Evolutionary conservation across 495 filamentous ascomycete species (phyloP).

Genomic region (Rhypophila decipiens): DNA sequence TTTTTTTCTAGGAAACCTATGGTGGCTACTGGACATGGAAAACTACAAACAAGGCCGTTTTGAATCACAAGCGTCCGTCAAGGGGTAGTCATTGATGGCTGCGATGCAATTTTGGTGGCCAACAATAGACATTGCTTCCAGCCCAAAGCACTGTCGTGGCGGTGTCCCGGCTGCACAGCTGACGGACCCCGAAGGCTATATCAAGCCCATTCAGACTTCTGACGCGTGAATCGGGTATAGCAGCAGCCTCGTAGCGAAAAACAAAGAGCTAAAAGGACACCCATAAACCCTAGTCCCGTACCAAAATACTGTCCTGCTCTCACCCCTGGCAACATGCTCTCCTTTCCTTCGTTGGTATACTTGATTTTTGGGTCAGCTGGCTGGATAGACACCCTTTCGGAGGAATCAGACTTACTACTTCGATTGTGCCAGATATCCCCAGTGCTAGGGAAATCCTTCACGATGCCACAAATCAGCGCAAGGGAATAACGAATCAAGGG

Average conservation of each 20-base stretch:
- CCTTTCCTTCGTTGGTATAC: slow-evolving; percentile 17
- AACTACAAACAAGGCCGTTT: too few relatives aligned
- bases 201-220: neutral
- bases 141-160: too few relatives aligned
- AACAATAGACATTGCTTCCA: neutral
- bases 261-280: slow-evolving; percentile 28
- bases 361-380: slow-evolving; percentile 1
- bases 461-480: neutral
- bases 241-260: slow-evolving; percentile 9
- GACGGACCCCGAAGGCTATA: too few relatives aligned
- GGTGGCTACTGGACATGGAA: slow-evolving; percentile 4
- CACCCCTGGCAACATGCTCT: slow-evolving; percentile 43
- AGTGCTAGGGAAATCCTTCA: slow-evolving; percentile 34
- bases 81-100: neutral
- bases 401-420: slow-evolving; percentile 8
- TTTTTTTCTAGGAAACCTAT: neutral
- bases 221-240: neutral
- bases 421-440: slow-evolving; percentile 40
- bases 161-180: too few relatives aligned
- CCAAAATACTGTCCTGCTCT: slow-evolving; percentile 53
- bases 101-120: neutral
- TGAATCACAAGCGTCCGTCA: too few relatives aligned
- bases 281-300: slow-evolving; percentile 45
- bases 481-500: neutral
- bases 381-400: neutral